A percentile compares a stretch with the other conserved stretches of the same genome.
phyloP scores from a whole-genome alignment of 306 rosid genomes.

The Prunus fruticosa region DNA sequence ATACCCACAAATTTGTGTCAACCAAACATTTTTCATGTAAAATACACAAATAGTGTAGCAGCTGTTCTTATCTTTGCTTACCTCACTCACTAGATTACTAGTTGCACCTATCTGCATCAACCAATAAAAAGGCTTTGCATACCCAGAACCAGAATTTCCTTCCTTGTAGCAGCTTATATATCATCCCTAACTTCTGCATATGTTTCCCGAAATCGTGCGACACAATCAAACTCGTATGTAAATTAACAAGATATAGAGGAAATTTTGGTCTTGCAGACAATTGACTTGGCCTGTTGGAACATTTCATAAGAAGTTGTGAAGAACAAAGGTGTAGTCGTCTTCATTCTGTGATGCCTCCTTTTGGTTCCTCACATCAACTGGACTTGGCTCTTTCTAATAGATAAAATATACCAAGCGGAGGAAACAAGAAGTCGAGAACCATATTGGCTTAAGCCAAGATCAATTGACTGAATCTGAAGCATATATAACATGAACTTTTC shows the following conservation, averaged over 20 bases:
- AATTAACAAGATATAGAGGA: neutral
- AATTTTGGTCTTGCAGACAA: neutral
- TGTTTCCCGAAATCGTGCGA: neutral
- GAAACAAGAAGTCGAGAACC: neutral
- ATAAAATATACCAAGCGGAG: neutral
- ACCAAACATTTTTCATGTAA: neutral
- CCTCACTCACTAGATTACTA: constrained; percentile 2
- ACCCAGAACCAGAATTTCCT: neutral
- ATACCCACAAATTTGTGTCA: neutral
- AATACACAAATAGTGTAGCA: neutral
- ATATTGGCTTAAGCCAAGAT: neutral
- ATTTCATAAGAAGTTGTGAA: neutral
- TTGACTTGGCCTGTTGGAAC: neutral
- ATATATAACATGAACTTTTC: neutral
- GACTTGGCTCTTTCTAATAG: neutral
- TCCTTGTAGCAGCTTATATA: neutral
- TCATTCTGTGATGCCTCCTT: neutral
- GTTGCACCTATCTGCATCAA: neutral
- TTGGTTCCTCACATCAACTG: neutral
- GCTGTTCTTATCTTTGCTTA: neutral
- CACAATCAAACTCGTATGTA: neutral
- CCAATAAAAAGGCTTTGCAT: neutral
- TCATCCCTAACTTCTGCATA: neutral
- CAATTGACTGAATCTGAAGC: neutral
- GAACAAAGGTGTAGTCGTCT: neutral